Percentiles rank a stretch among this genome's conserved stretches.
These are phyloP conservation scores for Penicillium goetzii DNA, from an alignment of 495 filamentous ascomycete genomes.

Conservation along the genomic window DNA sequence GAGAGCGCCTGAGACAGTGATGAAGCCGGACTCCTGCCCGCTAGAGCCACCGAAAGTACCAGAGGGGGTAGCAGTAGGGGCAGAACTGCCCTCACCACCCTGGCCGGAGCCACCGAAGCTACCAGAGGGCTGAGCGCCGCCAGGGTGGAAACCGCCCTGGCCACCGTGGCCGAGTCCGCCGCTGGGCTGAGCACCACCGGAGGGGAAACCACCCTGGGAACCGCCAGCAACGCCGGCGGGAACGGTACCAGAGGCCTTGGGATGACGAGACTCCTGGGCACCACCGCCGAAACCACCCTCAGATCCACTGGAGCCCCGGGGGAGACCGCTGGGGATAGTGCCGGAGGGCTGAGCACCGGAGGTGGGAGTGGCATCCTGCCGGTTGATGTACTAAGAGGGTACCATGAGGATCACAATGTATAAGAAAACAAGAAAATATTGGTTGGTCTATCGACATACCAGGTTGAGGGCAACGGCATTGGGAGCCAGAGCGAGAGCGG, in stretches of 20 bases:
- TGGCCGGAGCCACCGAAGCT: conserved; percentile 10
- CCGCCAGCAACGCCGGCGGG: conserved; percentile 11
- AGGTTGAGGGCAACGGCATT: conserved; percentile 28
- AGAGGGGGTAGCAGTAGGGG: conserved; percentile 4
- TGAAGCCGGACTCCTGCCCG: conserved; percentile 9
- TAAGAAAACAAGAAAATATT: not conserved
- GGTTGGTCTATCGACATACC: conserved; percentile 5
- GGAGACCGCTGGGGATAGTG: conserved; percentile 10
- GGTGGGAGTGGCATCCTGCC: conserved; percentile 20
- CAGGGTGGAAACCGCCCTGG: conserved; percentile 11
- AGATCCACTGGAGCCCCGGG: conserved; percentile 2
- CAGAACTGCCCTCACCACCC: not conserved
- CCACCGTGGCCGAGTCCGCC: conserved; percentile 10
- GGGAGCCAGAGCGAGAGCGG: conserved; percentile 32
- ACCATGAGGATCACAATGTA: not conserved
- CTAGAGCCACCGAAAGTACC: conserved; percentile 8
- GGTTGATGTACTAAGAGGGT: conserved; percentile 10
- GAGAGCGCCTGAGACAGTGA: conserved; percentile 5
- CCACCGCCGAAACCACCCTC: conserved; percentile 7
- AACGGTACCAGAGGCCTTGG: conserved; percentile 9
- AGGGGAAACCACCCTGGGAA: conserved; percentile 6
- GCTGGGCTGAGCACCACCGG: conserved; percentile 12
- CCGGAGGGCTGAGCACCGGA: conserved; percentile 18
- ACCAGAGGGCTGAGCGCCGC: conserved; percentile 12
- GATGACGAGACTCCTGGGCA: conserved; percentile 12